Evolutionary conservation across 2,329 filamentous ascomycete genomes (phyloP).

Genomic region (Penicillium sp.): DNA sequence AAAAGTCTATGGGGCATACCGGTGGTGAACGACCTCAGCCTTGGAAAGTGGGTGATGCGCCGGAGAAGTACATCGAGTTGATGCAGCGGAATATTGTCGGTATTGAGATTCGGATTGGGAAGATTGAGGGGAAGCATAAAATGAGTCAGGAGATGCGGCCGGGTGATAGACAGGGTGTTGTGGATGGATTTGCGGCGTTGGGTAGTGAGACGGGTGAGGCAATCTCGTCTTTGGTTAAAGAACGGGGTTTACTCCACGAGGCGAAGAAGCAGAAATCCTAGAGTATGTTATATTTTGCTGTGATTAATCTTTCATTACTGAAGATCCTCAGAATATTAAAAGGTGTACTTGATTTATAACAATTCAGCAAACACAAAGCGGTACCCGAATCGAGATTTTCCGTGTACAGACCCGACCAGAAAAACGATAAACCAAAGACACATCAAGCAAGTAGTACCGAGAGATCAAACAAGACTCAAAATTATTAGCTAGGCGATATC

Average conservation of each 20-base stretch:
- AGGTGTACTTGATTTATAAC: no score
- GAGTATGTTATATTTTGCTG: not conserved
- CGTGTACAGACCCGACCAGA: no score
- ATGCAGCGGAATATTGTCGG: constrained; percentile 63
- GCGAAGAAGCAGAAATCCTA: not conserved
- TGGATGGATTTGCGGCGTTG: constrained; percentile 58
- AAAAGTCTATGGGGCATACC: constrained; percentile 61
- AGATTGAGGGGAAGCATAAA: not conserved
- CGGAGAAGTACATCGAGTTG: constrained; percentile 60
- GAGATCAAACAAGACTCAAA: no score
- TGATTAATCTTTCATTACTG: no score
- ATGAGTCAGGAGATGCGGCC: constrained; percentile 56
- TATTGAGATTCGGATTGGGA: not conserved
- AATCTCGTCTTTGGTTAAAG: constrained; percentile 28
- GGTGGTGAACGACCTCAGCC: constrained; percentile 52
- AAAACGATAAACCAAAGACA: no score
- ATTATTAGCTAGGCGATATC: no score
- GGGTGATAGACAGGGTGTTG: constrained; percentile 61
- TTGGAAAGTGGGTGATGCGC: constrained; percentile 67
- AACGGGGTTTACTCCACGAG: constrained; percentile 4
- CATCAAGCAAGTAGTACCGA: no score
- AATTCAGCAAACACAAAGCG: no score
- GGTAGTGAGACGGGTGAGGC: constrained; percentile 43
- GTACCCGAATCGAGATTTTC: no score
- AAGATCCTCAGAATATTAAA: no score